Conservation (phyloP, 2,329 filamentous ascomycete genomes). For the Didymella lethalis region DNA sequence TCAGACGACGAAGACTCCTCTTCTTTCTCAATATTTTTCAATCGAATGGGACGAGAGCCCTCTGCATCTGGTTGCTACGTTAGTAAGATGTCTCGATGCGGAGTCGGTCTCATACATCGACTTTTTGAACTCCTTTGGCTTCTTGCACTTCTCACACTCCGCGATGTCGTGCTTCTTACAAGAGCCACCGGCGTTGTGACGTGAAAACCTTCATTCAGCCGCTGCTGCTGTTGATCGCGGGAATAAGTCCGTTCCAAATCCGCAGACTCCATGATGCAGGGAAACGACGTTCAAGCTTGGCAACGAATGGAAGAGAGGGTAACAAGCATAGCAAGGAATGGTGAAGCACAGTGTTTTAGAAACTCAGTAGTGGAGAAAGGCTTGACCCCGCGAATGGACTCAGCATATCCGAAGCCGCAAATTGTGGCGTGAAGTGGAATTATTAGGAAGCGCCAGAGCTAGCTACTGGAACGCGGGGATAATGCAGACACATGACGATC, state of each 20-base stretch:
- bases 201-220: conserved; percentile 35
- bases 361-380: not conserved
- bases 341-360: not conserved
- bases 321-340: conserved; percentile 10
- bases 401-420: conserved; percentile 24
- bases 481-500: conserved; percentile 22
- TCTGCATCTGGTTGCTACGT: conserved; percentile 26
- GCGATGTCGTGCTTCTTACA: conserved; percentile 38
- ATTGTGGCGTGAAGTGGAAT: conserved; percentile 13
- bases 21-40: conserved; percentile 35
- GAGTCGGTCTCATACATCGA: conserved; percentile 19
- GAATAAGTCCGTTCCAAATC: conserved; percentile 48
- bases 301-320: conserved; percentile 7
- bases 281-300: conserved; percentile 22
- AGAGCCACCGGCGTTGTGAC: conserved; percentile 40
- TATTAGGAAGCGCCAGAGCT: conserved; percentile 23
- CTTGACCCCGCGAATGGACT: conserved; percentile 21
- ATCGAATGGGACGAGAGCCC: conserved; percentile 25
- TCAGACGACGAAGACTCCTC: conserved; percentile 30
- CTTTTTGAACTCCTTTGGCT: conserved; percentile 25
- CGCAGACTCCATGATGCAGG: conserved; percentile 31
- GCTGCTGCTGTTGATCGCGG: conserved; percentile 45
- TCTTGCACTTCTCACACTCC: conserved; percentile 23
- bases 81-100: conserved; percentile 8
- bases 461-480: conserved; percentile 24